phyloP scores from a whole-genome alignment of 2,329 filamentous ascomycete genomes.

The Colletotrichum lentis region DNA sequence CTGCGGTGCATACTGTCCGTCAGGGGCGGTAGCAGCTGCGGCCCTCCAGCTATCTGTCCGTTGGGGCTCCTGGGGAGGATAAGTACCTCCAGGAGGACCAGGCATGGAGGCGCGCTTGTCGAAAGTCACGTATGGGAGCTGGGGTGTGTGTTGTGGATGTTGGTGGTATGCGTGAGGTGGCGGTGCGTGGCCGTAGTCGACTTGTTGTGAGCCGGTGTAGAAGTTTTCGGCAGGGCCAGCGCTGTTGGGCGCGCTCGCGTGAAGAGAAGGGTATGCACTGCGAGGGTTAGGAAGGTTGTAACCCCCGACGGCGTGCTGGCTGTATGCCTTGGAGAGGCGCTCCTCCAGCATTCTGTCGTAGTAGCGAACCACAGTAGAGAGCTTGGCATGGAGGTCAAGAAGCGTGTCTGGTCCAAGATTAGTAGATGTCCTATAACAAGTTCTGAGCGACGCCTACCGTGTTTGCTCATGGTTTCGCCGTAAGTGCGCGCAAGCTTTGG shows the following conservation, averaged over 20 bases:
- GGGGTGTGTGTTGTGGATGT: conserved; percentile 48
- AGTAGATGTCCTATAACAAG: conserved; percentile 41
- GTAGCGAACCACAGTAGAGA: conserved; percentile 95
- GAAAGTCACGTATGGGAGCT: conserved; percentile 56
- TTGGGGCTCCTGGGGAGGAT: conserved; percentile 56
- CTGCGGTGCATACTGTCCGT: conserved; percentile 49
- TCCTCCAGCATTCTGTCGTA: conserved; percentile 99
- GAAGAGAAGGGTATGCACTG: conserved; percentile 76
- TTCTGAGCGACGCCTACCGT: conserved; percentile 66
- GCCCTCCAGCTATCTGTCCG: conserved; percentile 62
- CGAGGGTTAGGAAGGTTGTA: conserved; percentile 66
- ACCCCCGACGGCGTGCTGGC: conserved; percentile 75
- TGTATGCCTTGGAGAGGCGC: conserved; percentile 89
- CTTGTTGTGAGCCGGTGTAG: conserved; percentile 73
- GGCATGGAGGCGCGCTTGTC: conserved; percentile 53
- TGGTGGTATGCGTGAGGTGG: conserved; percentile 63
- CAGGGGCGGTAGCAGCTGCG: conserved; percentile 32
- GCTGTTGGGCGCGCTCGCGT: conserved; percentile 58
- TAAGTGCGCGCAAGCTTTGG: conserved; percentile 96
- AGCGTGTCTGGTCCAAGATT: conserved; percentile 74
- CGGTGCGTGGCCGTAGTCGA: conserved; percentile 56
- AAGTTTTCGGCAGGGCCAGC: conserved; percentile 76
- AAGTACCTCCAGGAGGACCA: conserved; percentile 53
- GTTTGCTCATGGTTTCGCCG: conserved; percentile 99
- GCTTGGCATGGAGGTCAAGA: conserved; percentile 90